phyloP scores from a whole-genome alignment of 441 rosid genomes.

The Codiaeum variegatum region DNA sequence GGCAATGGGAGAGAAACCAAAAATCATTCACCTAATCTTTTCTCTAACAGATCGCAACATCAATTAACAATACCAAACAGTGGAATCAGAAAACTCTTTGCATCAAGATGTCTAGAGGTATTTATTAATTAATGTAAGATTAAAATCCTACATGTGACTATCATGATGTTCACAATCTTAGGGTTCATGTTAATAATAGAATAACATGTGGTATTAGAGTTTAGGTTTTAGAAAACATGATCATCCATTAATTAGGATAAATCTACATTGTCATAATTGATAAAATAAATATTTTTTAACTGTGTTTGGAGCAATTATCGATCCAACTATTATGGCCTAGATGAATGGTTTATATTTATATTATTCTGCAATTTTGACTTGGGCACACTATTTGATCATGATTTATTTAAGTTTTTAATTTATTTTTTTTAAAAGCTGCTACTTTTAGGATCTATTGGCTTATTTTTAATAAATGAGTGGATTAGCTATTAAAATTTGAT shows the following conservation, averaged over 20 bases:
- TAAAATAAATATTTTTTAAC: not conserved
- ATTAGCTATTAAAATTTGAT: too few species aligned
- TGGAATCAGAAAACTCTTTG: not conserved
- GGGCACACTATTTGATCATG: not conserved
- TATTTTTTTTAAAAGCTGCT: too few species aligned
- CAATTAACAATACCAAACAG: not conserved
- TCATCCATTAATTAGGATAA: not conserved
- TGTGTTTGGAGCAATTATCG: not conserved
- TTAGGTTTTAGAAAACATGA: not conserved
- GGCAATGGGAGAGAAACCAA: not conserved
- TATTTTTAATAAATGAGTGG: too few species aligned
- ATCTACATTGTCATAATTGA: not conserved
- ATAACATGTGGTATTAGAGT: not conserved
- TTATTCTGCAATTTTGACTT: not conserved
- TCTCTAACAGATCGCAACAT: too few species aligned
- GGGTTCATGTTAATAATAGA: too few species aligned
- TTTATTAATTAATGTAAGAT: too few species aligned
- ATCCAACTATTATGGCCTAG: conserved; percentile 1
- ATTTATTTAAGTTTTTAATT: not conserved
- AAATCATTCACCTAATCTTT: not conserved
- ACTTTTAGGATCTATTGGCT: too few species aligned
- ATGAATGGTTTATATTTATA: not conserved
- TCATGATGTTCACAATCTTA: too few species aligned
- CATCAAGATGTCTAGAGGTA: not conserved
- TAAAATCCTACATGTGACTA: too few species aligned